A percentile compares a stretch with the other conserved stretches of the same genome.
phyloP scores from a whole-genome alignment of 768 basidiomycete genomes.

The Dacryopinax primogenitus region DNA sequence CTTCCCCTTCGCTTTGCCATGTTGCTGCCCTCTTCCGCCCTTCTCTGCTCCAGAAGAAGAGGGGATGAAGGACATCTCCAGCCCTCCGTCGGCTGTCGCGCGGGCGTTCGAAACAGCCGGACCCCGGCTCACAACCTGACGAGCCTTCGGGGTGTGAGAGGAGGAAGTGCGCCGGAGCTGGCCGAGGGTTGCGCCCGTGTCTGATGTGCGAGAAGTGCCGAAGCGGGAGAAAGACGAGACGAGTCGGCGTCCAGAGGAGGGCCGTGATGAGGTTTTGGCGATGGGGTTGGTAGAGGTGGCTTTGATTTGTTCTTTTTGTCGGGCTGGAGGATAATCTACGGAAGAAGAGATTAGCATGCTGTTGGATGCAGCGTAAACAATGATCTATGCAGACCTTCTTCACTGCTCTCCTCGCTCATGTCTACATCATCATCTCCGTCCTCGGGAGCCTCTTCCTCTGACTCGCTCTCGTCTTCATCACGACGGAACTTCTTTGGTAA shows the following conservation, averaged over 20 bases:
- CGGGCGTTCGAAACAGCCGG: constrained; percentile 6
- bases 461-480: constrained; percentile 38
- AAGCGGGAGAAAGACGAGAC: not conserved
- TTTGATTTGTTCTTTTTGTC: not conserved
- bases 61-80: constrained; percentile 79
- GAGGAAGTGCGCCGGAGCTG: constrained; percentile 18
- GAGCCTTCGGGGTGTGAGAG: constrained; percentile 13
- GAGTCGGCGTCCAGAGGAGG: not conserved
- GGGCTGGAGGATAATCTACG: not conserved
- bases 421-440: constrained; percentile 19
- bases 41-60: constrained; percentile 28
- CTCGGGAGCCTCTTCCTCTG: constrained; percentile 20
- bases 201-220: not conserved
- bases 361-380: not conserved
- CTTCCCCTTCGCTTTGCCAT: no score
- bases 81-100: constrained; percentile 41
- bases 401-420: constrained; percentile 19
- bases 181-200: constrained; percentile 11
- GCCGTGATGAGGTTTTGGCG: not conserved
- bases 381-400: constrained; percentile 12
- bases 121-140: constrained; percentile 22
- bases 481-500: constrained; percentile 19
- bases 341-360: no score
- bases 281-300: not conserved
- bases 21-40: constrained; percentile 30